Percentiles rank a stretch among this genome's conserved stretches.
phyloP scores from a whole-genome alignment of 805 yeast genomes.

The Lachancea meyersii region DNA sequence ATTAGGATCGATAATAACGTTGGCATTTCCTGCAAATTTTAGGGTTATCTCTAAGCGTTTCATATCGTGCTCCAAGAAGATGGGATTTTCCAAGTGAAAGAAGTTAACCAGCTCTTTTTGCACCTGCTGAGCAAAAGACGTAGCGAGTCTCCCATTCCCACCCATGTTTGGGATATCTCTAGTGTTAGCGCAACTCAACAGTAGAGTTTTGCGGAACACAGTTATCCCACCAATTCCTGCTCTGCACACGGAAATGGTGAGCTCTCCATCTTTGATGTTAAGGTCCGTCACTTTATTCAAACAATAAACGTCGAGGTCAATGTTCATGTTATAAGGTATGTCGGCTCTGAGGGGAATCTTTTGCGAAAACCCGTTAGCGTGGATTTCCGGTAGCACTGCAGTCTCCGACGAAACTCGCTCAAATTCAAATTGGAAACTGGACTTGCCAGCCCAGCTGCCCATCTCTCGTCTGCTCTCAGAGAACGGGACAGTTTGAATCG shows the following conservation, averaged over 20 bases:
- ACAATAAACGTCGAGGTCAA: conserved; percentile 23
- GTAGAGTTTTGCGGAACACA: conserved; percentile 3
- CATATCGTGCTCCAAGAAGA: conserved; percentile 3
- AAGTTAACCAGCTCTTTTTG: conserved; percentile 7
- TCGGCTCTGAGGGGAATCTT: conserved; percentile 19
- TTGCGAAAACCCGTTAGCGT: conserved; percentile 24
- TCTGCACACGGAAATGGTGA: neutral
- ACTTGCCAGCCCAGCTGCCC: conserved; percentile 2
- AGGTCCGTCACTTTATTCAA: conserved; percentile 7
- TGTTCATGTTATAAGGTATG: conserved; percentile 24
- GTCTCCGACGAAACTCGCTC: conserved; percentile 11
- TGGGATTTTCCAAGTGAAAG: conserved; percentile 4
- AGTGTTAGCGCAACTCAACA: conserved; percentile 7
- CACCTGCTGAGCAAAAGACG: conserved; percentile 4
- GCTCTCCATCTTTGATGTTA: conserved; percentile 1
- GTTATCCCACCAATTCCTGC: neutral
- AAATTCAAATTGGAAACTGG: conserved; percentile 12
- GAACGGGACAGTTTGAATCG: conserved; percentile 23
- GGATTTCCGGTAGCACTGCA: conserved; percentile 12
- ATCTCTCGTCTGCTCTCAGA: conserved; percentile 10
- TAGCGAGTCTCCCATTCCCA: neutral
- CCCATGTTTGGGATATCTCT: conserved; percentile 4
- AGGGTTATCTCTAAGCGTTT: conserved; percentile 2
- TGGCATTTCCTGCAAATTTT: conserved; percentile 3
- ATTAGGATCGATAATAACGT: conserved; percentile 17